A percentile compares a stretch with the other conserved stretches of the same genome.
Evolutionary conservation across 208 protist genomes (phyloP).

Genomic region (Wallacemonas sp.): DNA sequence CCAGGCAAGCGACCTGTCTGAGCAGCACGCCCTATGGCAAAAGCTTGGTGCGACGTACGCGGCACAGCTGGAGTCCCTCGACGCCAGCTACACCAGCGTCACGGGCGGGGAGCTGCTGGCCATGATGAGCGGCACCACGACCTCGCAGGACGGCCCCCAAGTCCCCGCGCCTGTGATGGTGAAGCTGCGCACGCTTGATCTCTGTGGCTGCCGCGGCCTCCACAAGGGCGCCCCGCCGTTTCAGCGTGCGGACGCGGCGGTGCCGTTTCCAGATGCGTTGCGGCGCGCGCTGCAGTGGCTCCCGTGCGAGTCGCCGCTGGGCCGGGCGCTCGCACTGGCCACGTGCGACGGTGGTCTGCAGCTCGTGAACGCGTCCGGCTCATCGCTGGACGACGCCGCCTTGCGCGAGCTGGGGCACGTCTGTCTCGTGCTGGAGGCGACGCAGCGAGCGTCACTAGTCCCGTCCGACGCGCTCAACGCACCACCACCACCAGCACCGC

Average conservation of each 20-base stretch:
- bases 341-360: conserved; percentile 28
- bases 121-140: conserved; percentile 17
- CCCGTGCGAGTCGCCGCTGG: conserved; percentile 18
- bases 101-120: conserved; percentile 46
- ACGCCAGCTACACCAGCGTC: conserved; percentile 50
- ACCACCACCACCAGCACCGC: neutral
- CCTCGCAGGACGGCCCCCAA: neutral
- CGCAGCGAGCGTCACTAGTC: conserved; percentile 16
- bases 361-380: conserved; percentile 37
- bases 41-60: conserved; percentile 4
- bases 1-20: no score
- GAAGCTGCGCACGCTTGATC: conserved; percentile 37
- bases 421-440: conserved; percentile 27
- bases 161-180: neutral
- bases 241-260: no score
- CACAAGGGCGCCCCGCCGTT: conserved; percentile 12
- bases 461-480: neutral
- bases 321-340: conserved; percentile 29
- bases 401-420: conserved; percentile 38
- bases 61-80: conserved; percentile 32
- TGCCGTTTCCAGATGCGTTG: no score
- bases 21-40: no score
- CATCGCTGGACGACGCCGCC: conserved; percentile 34
- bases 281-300: conserved; percentile 6
- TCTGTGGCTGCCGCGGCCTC: conserved; percentile 40